phyloP scores from a whole-genome alignment of 139 green algal genomes.

The Desmodesmus armatus region DNA sequence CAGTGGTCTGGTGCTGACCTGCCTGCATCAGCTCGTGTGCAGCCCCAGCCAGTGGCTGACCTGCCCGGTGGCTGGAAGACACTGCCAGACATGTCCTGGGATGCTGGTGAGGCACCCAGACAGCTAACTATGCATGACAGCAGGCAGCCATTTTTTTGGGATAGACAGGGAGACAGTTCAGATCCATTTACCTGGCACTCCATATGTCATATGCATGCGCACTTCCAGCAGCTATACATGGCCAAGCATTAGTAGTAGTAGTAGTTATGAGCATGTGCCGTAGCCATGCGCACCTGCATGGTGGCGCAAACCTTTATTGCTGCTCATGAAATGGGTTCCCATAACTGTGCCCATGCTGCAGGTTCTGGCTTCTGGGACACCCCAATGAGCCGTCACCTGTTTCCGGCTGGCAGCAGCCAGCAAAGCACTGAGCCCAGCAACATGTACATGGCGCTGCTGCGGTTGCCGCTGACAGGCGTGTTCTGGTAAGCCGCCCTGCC shows the following conservation, averaged over 20 bases:
- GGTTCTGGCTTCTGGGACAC: conserved; percentile 43
- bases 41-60: not conserved
- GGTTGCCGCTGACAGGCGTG: conserved; percentile 10
- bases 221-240: not conserved
- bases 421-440: not conserved
- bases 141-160: not conserved
- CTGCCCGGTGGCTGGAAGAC: conserved; percentile 35
- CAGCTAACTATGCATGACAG: not conserved
- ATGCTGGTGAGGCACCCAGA: conserved; percentile 18
- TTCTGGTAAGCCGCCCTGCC: conserved; percentile 22
- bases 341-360: no score
- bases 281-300: not conserved
- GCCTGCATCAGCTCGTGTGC: not conserved
- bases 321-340: no score
- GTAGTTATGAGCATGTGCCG: no score
- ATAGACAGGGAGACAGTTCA: no score
- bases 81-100: conserved; percentile 28
- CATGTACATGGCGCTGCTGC: conserved; percentile 28
- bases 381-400: conserved; percentile 26
- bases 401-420: not conserved
- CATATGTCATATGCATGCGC: not conserved
- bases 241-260: no score
- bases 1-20: conserved; percentile 20
- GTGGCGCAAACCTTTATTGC: no score
- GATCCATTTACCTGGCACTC: no score